Base-by-base conservation (phyloP, 345 rosid species). In the Eucalyptus pauciflora region DNA sequence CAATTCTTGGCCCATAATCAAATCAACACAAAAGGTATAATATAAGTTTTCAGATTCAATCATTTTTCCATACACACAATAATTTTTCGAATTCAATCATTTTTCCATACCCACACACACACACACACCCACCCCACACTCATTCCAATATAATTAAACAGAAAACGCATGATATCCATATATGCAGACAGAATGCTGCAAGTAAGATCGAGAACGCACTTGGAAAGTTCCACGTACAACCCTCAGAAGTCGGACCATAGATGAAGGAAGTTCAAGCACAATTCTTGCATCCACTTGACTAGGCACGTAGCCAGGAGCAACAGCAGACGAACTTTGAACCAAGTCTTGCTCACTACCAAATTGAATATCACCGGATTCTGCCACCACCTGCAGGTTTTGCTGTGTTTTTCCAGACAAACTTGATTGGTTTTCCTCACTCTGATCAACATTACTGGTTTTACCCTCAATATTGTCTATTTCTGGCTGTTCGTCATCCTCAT, bases 191-290 rank as follows among this genome's bases (percentile, higher is more conserved):
- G 31, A 27, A 79, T 37, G 49, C 3, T 24, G 18, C 46, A 24
- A 45, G 25, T 37, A 69, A 41, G 83, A 64, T 56, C 50, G 79
- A 85, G 50, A 90, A 92, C 95, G 90, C 95, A 96, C 99, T 90
- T 98, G 99, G 92, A 97, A 96, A 87, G 96, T 98, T 95, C 99
- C 99, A 86, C 90, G 95, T 88, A 95, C 91, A 91, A 96, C 98
- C 91, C 95, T 92, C 89, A 97, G 92, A 7, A 98, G 99, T 83
- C 98, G 95, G 92, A 98, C 98, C 99, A 98, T 98, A 71, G 99
- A 96, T 88, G 99, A 93, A 88, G 97, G 94, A 92, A 97, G 94
- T 93, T 97, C 99, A 91, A 96, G 94, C 94, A 96, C 93, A 87
- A 98, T 96, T 91, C 97, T 95, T 93, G 96, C 99, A 91, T 98